Conservation (phyloP, 345 rosid genomes). For the Salix dunnii region DNA sequence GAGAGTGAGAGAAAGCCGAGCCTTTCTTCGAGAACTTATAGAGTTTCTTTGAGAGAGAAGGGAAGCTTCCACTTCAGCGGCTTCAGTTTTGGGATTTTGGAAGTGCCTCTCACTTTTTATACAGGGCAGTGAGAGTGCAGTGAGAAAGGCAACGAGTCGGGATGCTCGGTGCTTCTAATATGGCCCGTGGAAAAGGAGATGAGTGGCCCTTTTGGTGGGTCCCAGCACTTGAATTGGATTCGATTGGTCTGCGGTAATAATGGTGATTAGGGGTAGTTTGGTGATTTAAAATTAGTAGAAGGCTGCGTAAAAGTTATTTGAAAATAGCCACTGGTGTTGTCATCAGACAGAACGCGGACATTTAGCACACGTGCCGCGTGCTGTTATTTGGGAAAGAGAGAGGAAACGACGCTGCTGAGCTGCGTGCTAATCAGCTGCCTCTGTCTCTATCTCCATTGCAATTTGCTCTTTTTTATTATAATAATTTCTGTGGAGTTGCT, state of each 20-base stretch:
- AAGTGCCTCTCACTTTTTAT: not conserved
- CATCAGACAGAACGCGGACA: not conserved
- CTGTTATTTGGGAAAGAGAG: not conserved
- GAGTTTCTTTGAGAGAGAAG: not conserved
- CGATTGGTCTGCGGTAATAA: conserved; percentile 19
- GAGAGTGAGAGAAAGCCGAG: not conserved
- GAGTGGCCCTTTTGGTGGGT: not conserved
- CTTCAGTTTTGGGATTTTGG: not conserved
- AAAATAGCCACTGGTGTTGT: not conserved
- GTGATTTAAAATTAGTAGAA: not conserved
- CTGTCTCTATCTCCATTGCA: not conserved
- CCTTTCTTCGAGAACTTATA: conserved; percentile 1
- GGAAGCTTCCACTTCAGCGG: conserved; percentile 31
- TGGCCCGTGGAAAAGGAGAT: not conserved
- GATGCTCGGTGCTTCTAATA: not conserved
- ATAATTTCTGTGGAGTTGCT: not conserved
- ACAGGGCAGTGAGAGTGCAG: not conserved
- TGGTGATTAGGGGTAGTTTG: not conserved
- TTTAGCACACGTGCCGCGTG: conserved; percentile 14
- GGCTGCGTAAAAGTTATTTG: not conserved
- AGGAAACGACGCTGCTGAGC: conserved; percentile 4
- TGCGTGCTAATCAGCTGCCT: not conserved
- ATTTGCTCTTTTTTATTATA: not conserved
- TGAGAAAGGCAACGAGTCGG: conserved; percentile 18
- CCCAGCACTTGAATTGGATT: not conserved